Evolutionary conservation across 305 asterid genomes (phyloP).

Genomic region (Andrographis paniculata): DNA sequence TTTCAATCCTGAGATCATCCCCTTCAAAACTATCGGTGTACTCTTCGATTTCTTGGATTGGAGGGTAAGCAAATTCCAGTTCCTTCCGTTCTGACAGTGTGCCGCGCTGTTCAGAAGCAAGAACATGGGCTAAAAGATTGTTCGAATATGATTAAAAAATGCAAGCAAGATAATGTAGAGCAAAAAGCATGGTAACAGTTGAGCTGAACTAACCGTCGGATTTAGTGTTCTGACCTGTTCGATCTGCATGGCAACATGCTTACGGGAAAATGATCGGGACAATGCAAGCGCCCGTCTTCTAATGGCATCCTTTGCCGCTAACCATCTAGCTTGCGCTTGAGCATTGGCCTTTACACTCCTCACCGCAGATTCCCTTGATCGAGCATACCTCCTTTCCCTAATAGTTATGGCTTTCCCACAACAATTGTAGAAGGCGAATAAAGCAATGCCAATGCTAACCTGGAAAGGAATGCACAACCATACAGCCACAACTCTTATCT

Average conservation of each 20-base stretch:
- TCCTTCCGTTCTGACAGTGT: slow-evolving; percentile 22
- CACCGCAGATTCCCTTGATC: slow-evolving; percentile 84
- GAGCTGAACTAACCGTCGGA: too few relatives aligned
- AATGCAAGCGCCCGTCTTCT: slow-evolving; percentile 36
- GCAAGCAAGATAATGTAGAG: too few relatives aligned
- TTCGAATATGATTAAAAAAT: too few relatives aligned
- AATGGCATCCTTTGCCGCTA: slow-evolving; percentile 42
- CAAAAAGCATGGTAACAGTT: too few relatives aligned
- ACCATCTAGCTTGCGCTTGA: slow-evolving; percentile 66
- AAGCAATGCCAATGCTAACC: slow-evolving; percentile 44
- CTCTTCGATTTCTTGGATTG: slow-evolving; percentile 39
- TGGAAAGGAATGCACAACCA: slow-evolving; percentile 18
- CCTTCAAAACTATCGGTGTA: slow-evolving; percentile 31
- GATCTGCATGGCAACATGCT: slow-evolving; percentile 15
- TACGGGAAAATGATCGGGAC: slow-evolving; percentile 57
- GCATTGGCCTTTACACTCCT: slow-evolving; percentile 59
- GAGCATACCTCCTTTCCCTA: slow-evolving; percentile 58
- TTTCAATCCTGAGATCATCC: slow-evolving; percentile 31
- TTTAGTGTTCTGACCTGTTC: slow-evolving; percentile 28
- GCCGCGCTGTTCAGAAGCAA: not conserved
- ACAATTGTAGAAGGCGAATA: slow-evolving; percentile 60
- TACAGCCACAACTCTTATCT: too few relatives aligned
- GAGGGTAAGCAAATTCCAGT: slow-evolving; percentile 23
- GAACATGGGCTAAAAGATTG: not conserved
- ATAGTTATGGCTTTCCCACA: slow-evolving; percentile 55